phyloP scores from a whole-genome alignment of 2,329 filamentous ascomycete genomes.

The Penicillium glabrum region DNA sequence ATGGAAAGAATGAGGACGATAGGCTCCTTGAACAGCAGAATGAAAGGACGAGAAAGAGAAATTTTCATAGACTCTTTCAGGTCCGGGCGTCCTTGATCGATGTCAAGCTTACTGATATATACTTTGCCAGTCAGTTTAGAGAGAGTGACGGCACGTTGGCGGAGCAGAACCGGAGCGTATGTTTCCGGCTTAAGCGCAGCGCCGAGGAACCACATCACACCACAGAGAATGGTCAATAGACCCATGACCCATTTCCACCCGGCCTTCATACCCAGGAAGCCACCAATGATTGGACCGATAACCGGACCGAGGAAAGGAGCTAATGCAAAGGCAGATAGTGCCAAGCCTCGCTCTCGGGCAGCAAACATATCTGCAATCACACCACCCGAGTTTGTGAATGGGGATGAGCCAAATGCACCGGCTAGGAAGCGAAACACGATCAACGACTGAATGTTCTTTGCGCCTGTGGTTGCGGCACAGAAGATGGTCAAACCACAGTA shows the following conservation, averaged over 20 bases:
- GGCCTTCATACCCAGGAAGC: conserved; percentile 63
- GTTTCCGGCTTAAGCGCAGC: conserved; percentile 54
- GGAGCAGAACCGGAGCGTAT: conserved; percentile 48
- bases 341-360: conserved; percentile 55
- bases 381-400: conserved; percentile 62
- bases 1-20: conserved; percentile 52
- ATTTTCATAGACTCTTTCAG: conserved; percentile 47
- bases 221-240: conserved; percentile 58
- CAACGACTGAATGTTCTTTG: conserved; percentile 59
- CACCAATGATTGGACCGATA: conserved; percentile 65
- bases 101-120: conserved; percentile 46
- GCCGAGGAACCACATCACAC: conserved; percentile 17
- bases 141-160: conserved; percentile 47
- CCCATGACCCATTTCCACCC: conserved; percentile 72
- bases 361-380: conserved; percentile 64
- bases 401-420: conserved; percentile 61
- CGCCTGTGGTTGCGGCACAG: conserved; percentile 59
- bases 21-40: conserved; percentile 50
- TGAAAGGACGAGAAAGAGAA: conserved; percentile 51
- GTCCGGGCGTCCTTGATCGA: conserved; percentile 57
- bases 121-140: conserved; percentile 58
- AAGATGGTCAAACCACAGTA: conserved; percentile 56
- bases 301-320: conserved; percentile 67
- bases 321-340: conserved; percentile 64
- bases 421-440: conserved; percentile 68